Conservation (phyloP, 805 yeast species). For the Candida tallmaniae region DNA sequence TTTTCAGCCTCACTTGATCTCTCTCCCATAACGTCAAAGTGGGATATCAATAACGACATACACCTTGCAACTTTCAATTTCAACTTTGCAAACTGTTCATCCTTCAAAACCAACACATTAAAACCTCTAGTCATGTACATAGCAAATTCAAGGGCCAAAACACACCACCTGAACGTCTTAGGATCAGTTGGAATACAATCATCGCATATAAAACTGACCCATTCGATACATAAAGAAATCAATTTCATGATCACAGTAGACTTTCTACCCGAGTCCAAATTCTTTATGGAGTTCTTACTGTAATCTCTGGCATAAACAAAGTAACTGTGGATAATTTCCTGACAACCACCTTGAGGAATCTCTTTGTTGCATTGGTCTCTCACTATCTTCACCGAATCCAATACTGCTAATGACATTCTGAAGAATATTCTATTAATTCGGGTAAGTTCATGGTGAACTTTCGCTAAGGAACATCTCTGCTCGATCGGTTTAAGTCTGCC, state of each 20-base stretch:
- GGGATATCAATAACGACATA: conserved; percentile 88
- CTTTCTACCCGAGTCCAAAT: conserved; percentile 60
- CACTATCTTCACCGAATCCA: conserved; percentile 54
- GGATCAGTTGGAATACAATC: conserved; percentile 92
- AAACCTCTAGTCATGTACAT: conserved; percentile 91
- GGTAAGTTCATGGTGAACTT: conserved; percentile 69
- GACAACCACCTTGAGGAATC: conserved; percentile 51
- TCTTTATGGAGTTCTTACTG: conserved; percentile 65
- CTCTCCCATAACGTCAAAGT: conserved; percentile 98
- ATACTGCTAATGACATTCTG: conserved; percentile 59
- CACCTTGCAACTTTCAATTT: conserved; percentile 88
- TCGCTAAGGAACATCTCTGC: conserved; percentile 64
- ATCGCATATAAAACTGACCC: conserved; percentile 91
- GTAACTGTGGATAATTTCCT: conserved; percentile 69
- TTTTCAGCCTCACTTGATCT: conserved; percentile 71
- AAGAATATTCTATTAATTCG: conserved; percentile 63
- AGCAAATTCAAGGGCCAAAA: conserved; percentile 89
- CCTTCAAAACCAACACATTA: conserved; percentile 75
- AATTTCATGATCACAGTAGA: conserved; percentile 67
- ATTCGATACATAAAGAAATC: conserved; percentile 73
- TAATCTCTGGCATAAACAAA: conserved; percentile 79
- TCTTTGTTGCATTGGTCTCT: conserved; percentile 52
- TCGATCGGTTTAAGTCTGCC: conserved; percentile 42
- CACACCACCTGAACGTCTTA: conserved; percentile 94
- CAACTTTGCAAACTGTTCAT: conserved; percentile 67